phyloP scores from a whole-genome alignment of 331 rosid species.

The Acacia pycnantha region DNA sequence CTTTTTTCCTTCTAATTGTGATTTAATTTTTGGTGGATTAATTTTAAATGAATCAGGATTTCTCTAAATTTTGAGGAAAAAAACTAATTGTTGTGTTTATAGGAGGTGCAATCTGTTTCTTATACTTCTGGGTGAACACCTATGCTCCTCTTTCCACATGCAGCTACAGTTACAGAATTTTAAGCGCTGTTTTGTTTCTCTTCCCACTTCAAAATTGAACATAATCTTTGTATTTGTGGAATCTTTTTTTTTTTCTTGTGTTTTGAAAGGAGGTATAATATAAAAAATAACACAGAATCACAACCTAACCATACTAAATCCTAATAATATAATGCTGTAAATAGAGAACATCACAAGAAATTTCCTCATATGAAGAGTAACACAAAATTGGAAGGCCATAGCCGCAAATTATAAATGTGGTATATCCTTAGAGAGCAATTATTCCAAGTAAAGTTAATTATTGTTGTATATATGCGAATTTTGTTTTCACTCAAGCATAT shows the following conservation, averaged over 20 bases:
- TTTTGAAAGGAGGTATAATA: neutral
- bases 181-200: neutral
- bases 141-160: no score
- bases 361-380: no score
- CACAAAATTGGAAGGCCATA: no score
- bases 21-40: neutral
- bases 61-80: neutral
- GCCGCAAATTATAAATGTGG: no score
- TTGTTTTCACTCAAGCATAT: no score
- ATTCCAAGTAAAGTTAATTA: no score
- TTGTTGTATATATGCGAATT: no score
- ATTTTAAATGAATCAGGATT: neutral
- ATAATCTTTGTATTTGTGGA: neutral
- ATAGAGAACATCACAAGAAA: neutral
- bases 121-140: slow-evolving; percentile 98
- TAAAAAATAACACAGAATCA: neutral
- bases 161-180: slow-evolving; percentile 33
- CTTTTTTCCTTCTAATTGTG: neutral
- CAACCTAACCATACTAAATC: neutral
- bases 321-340: neutral
- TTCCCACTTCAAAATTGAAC: neutral
- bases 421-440: no score
- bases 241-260: no score
- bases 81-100: slow-evolving; percentile 74
- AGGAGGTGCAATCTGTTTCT: slow-evolving; percentile 74